These are phyloP conservation scores for Cytidiella melzeri DNA, from an alignment of 768 basidiomycete genomes.

Conservation along the genomic window DNA sequence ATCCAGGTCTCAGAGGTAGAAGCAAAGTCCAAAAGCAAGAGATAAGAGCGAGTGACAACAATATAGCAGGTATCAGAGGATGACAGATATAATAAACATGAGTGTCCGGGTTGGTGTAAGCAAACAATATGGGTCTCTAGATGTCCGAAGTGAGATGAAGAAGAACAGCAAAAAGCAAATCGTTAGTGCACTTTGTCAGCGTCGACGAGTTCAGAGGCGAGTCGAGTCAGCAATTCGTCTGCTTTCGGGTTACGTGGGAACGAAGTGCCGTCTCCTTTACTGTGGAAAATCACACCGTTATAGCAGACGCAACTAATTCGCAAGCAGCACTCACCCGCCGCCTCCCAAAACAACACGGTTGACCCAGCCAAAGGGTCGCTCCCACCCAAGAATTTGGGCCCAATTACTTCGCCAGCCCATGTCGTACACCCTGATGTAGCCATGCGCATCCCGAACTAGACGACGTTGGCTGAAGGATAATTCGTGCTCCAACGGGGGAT, in stretches of 20 bases:
- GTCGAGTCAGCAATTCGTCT: constrained; percentile 56
- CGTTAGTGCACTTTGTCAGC: constrained; percentile 42
- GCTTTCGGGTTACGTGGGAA: constrained; percentile 67
- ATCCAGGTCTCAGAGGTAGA: no score
- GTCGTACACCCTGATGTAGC: constrained; percentile 58
- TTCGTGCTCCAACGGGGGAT: constrained; percentile 69
- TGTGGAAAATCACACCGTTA: constrained; percentile 5
- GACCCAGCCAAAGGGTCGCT: constrained; percentile 44
- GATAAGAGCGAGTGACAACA: no score
- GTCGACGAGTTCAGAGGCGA: constrained; percentile 57
- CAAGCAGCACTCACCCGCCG: constrained; percentile 42
- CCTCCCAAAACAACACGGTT: constrained; percentile 56
- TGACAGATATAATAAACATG: neutral
- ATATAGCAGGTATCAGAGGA: neutral
- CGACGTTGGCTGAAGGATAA: constrained; percentile 58
- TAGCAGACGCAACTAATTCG: neutral
- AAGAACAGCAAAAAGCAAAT: constrained; percentile 1
- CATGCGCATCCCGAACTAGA: constrained; percentile 59
- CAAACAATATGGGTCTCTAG: neutral
- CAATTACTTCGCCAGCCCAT: constrained; percentile 70
- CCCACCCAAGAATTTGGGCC: constrained; percentile 62
- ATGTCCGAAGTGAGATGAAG: neutral
- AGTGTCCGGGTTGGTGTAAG: neutral
- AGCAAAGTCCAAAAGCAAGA: neutral
- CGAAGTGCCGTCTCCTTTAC: constrained; percentile 57